Base-by-base conservation (phyloP, 1,284 basidiomycete genomes). In the Fomes fomentarius region DNA sequence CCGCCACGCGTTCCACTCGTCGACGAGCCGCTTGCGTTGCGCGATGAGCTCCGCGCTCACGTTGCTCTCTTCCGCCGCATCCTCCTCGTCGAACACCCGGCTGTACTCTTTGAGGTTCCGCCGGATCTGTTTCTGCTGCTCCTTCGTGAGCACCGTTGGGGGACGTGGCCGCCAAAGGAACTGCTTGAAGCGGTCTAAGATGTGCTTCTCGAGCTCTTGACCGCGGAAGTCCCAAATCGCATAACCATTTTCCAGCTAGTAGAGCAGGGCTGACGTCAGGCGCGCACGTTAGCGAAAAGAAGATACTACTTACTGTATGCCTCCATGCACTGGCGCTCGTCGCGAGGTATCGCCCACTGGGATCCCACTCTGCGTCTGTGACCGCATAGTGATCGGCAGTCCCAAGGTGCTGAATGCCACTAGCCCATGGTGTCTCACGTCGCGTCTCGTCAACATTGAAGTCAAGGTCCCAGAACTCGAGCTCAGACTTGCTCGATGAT, bases 401-500 rank as follows among this genome's bases (percentile, higher is more conserved):
- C 40, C 89, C 88, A 46, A 99, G 83, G 24, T 91, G 82, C 72
- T 96, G 92, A 61, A 99, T 94, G 46, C 89, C 88, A 50, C 84
- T 83, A 41, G 93, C 94, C 83, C 91, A 94, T 48, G 80, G 74
- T 56, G 74, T 54, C 63, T 83, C 80, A 65, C 87, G 82, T 45
- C 83, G 82, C 42, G 74, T 77, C 50, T 71, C 67, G 65, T 94
- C 93, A 61, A 93, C 92, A 62, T 81, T 88, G 72, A 96, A 97
- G 76, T 99, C 97, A 47, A 98, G 83, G 73, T 99, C 97, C 94
- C 94, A 99, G 78, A 98, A 99, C 72, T 99, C 96, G 35, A 99
- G 82, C 73, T 99, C 97, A 30, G 93, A 99, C 79, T 99, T 99
- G 66, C 86, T 87, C 21, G 92, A 89, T 15, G 94, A 96, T 40